Percentiles rank a stretch among this genome's conserved stretches.
Conservation (phyloP, 1,284 basidiomycete species). For the Puccinia polysora region DNA sequence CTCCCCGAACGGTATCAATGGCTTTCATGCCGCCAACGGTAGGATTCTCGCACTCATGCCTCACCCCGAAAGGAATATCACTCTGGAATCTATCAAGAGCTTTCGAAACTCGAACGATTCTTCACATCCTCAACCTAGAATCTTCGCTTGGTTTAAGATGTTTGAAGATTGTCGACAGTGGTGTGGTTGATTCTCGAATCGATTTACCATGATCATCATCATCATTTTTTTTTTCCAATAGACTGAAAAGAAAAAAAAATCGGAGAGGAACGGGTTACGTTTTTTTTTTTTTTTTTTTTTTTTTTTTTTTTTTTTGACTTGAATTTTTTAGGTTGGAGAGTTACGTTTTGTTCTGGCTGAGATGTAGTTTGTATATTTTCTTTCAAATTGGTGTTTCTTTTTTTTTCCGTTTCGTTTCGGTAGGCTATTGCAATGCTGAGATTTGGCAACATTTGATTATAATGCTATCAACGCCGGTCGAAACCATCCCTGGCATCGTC, state of each 20-base stretch:
- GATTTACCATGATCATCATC: too few species aligned
- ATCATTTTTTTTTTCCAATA: background rate
- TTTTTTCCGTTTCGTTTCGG: background rate
- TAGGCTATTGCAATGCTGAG: background rate
- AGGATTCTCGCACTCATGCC: constrained; percentile 93
- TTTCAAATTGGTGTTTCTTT: background rate
- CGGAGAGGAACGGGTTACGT: too few species aligned
- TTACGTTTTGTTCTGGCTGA: background rate
- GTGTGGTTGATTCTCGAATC: constrained; percentile 37
- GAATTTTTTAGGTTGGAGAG: background rate
- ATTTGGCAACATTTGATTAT: too few species aligned
- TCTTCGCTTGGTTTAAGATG: constrained; percentile 41
- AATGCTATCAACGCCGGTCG: background rate
- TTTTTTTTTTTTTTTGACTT: background rate
- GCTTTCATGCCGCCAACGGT: constrained; percentile 77
- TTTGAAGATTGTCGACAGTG: constrained; percentile 34
- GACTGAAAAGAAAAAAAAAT: too few species aligned
- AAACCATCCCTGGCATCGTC: constrained; percentile 25
- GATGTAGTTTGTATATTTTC: background rate
- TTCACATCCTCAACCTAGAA: constrained; percentile 51
- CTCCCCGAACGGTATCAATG: constrained; percentile 77
- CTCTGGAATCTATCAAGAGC: constrained; percentile 64
- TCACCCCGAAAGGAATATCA: constrained; percentile 76
- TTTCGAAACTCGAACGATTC: constrained; percentile 61
- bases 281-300: constrained; percentile 4